phyloP scores from a whole-genome alignment of 2,329 filamentous ascomycete species.

The Pseudogymnoascus sp. region DNA sequence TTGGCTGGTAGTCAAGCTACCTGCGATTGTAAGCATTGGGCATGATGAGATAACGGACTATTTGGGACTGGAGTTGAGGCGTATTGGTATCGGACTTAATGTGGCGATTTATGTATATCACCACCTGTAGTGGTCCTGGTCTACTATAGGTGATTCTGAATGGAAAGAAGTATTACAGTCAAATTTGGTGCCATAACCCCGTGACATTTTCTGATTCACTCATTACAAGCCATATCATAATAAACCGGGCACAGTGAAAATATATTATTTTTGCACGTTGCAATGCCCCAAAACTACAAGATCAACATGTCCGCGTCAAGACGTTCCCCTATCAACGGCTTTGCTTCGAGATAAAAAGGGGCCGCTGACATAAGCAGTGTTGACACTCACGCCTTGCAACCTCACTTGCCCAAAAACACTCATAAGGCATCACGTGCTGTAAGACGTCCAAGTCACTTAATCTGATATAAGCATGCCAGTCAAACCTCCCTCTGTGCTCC shows the following conservation, averaged over 20 bases:
- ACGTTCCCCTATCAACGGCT: neutral
- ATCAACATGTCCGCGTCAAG: neutral
- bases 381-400: neutral
- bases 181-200: neutral
- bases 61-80: neutral
- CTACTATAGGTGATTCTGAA: neutral
- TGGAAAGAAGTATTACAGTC: conserved; percentile 3
- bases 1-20: neutral
- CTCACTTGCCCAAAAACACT: neutral
- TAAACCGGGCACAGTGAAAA: neutral
- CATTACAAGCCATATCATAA: neutral
- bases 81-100: neutral
- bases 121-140: conserved; percentile 4
- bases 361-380: conserved; percentile 5
- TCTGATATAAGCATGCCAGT: conserved; percentile 7
- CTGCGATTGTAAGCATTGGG: neutral
- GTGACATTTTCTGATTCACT: neutral
- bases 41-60: conserved; percentile 4
- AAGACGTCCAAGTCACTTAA: neutral
- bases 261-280: neutral
- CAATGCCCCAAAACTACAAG: neutral
- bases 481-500: neutral
- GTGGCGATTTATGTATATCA: conserved; percentile 8
- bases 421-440: neutral
- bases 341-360: neutral